A percentile compares a stretch with the other conserved stretches of the same genome.
These are phyloP conservation scores for Fusarium sp. DNA, from an alignment of 2,329 filamentous ascomycete species.

Conservation along the genomic window DNA sequence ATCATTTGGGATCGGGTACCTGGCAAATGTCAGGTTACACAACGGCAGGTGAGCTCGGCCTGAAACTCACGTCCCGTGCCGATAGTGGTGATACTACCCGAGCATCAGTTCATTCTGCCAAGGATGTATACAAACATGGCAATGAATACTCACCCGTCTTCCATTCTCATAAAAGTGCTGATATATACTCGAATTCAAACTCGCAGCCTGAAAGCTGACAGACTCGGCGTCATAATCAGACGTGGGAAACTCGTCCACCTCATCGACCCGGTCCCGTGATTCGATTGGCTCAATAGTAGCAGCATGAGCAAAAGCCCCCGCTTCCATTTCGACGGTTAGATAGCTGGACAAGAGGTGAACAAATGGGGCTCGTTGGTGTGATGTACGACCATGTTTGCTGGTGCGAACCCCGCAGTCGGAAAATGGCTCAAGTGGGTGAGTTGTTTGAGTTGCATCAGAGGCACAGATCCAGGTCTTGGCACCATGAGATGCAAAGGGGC, in stretches of 20 bases:
- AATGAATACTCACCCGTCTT: conserved; percentile 24
- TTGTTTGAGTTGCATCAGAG: neutral
- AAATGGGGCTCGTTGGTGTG: neutral
- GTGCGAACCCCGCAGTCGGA: neutral
- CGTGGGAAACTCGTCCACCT: conserved; percentile 37
- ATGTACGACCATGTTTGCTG: neutral
- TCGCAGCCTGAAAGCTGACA: conserved; percentile 30
- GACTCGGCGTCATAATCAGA: conserved; percentile 33
- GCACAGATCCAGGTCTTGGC: neutral
- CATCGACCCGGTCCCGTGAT: neutral
- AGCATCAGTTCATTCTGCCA: neutral
- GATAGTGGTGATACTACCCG: conserved; percentile 39
- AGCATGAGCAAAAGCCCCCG: neutral
- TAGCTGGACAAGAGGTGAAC: neutral
- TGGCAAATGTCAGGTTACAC: conserved; percentile 29
- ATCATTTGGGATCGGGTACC: conserved; percentile 44
- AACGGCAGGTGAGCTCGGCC: neutral
- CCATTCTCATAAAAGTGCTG: conserved; percentile 42
- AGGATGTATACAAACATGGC: neutral
- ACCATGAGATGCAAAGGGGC: neutral
- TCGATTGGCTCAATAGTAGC: neutral
- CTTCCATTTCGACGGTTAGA: neutral
- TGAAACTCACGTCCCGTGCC: conserved; percentile 34
- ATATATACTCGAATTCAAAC: conserved; percentile 38
- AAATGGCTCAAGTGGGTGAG: neutral